phyloP scores from a whole-genome alignment of 306 rosid genomes.

The Sphenostylis stenocarpa region DNA sequence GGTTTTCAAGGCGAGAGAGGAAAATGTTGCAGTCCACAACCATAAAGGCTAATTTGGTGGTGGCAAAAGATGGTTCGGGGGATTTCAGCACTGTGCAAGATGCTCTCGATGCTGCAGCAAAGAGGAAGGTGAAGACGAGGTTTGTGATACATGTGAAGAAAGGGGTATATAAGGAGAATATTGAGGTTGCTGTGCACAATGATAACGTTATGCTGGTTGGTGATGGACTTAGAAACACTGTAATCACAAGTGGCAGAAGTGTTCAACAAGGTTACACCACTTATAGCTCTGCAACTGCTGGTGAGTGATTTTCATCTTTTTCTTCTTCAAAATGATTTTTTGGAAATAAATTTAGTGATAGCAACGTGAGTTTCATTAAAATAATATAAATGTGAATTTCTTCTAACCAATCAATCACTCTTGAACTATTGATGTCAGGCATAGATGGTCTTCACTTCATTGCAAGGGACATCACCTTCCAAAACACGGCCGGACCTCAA shows the following conservation, averaged over 20 bases:
- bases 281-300: constrained; percentile 88
- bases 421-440: constrained; percentile 32
- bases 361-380: no score
- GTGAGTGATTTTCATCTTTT: constrained; percentile 29
- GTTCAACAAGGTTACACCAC: constrained; percentile 69
- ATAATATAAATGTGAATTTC: no score
- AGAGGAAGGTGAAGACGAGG: constrained; percentile 43
- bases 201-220: constrained; percentile 69
- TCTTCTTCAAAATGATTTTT: no score
- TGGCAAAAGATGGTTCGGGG: constrained; percentile 88
- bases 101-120: constrained; percentile 65
- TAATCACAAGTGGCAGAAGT: constrained; percentile 62
- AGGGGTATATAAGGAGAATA: constrained; percentile 78
- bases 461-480: constrained; percentile 66
- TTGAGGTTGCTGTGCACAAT: constrained; percentile 60
- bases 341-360: no score
- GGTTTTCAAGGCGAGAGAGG: constrained; percentile 61
- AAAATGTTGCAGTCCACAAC: constrained; percentile 41
- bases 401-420: no score
- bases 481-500: constrained; percentile 62
- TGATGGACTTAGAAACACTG: constrained; percentile 56
- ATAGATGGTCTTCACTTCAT: constrained; percentile 73
- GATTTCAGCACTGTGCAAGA: constrained; percentile 63
- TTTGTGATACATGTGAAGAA: constrained; percentile 69
- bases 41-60: constrained; percentile 57